Base-by-base conservation (phyloP, 176 grass and related monocot genomes). In the Lolium perenne region DNA sequence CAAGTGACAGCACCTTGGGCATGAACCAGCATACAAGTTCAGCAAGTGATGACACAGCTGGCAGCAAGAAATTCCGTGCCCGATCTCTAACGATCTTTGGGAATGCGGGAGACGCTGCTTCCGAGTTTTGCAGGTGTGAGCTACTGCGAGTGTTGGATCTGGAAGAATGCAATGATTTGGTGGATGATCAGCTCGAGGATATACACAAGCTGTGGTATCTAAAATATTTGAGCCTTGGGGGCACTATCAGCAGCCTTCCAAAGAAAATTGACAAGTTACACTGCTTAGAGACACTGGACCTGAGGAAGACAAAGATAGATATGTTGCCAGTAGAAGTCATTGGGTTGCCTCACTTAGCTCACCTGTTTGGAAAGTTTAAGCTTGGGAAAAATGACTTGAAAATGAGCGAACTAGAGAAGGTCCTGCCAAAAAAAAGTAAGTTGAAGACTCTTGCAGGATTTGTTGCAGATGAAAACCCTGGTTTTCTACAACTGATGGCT, bases 131-230 rank as follows among this genome's bases (percentile, higher is more conserved):
- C 68, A 71, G 38, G 40, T 71, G 70, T 5, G 70, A 73, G 70
- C 70, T 73, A 11, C 70, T 73, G 70, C 70, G 70, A 73, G 70
- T 73, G 70, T 73, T 73, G 43, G 70, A 73, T 73, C 70, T 73
- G n/a, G 70, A 15, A 47, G 70, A 73, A 49, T 73, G 70, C 70
- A 73, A 48, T 73, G 70, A 73, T 73, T 48, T 73, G 70, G 70
- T 23, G 41, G n/a, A 48, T 6, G 43, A n/a, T 73, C 70, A 73
- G 47, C 70, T 73, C n/a, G 47, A 73, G 70, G 70, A 73, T 45
- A 73, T 73, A 73, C 43, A 73, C 23, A 73, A 73, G 43, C n/a
- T 73, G 43, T 73, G 70, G 43, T 45, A 73, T 49, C 43, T 73
- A 73, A 73, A 73, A 49, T 73, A 73, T 49, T 45, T 73, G 11